Percentiles rank a stretch among this genome's conserved stretches.
These are phyloP conservation scores for Irpex sp. DNA, from an alignment of 1,284 basidiomycete species.

Conservation along the genomic window DNA sequence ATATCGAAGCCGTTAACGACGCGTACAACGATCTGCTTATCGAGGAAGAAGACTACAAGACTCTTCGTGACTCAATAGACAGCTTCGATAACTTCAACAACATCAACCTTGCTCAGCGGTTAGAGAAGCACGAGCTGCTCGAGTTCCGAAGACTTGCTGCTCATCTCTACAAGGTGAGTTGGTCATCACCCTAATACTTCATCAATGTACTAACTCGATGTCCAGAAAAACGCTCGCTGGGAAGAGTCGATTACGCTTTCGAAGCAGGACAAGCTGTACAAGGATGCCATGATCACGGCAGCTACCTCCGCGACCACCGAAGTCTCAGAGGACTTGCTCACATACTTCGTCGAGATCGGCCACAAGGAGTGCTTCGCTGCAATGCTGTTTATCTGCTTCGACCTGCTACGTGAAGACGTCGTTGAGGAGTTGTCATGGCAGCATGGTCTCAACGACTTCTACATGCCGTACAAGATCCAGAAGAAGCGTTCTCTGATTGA, in stretches of 20 bases:
- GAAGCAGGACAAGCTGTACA: slow-evolving; percentile 95
- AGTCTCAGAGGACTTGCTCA: slow-evolving; percentile 90
- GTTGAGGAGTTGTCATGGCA: slow-evolving; percentile 96
- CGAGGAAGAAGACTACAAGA: slow-evolving; percentile 99
- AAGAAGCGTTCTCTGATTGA: slow-evolving; percentile 72
- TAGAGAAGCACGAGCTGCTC: slow-evolving; percentile 90
- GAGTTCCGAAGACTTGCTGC: slow-evolving; percentile 96
- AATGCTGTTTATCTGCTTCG: slow-evolving; percentile 88
- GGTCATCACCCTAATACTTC: neutral
- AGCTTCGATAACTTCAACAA: slow-evolving; percentile 99
- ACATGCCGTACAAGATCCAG: slow-evolving; percentile 94
- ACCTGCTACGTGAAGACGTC: slow-evolving; percentile 86
- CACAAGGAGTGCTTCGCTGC: slow-evolving; percentile 98
- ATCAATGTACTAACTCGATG: neutral
- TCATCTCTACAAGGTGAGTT: slow-evolving; percentile 87
- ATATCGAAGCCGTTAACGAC: slow-evolving; percentile 96
- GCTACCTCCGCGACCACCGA: slow-evolving; percentile 77
- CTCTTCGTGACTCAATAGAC: slow-evolving; percentile 93
- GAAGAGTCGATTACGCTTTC: slow-evolving; percentile 93
- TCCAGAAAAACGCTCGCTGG: slow-evolving; percentile 89
- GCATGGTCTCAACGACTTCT: slow-evolving; percentile 92
- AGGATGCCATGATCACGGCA: slow-evolving; percentile 94
- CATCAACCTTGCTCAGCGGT: slow-evolving; percentile 78
- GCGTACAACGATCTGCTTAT: slow-evolving; percentile 97
- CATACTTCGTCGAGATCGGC: slow-evolving; percentile 95